Base-by-base conservation (phyloP, 495 filamentous ascomycete species). In the Aspergillus panamensis region DNA sequence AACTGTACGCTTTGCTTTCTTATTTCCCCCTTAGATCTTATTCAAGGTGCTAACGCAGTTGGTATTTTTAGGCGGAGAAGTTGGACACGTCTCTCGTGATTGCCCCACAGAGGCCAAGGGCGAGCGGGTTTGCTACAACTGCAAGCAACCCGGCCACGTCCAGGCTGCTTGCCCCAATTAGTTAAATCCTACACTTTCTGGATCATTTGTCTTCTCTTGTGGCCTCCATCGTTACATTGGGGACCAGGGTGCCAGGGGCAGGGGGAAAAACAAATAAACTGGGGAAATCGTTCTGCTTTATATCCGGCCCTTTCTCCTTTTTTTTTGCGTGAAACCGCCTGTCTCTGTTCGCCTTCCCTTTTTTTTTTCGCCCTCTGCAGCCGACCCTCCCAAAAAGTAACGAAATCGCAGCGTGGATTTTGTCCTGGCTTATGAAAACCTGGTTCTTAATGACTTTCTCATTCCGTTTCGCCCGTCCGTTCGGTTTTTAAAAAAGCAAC, bases 81-180 rank as follows among this genome's bases (percentile, higher is more conserved):
- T 91, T 51, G 94, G 94, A 59, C 94, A 97, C 75, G 82, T 97
- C 63, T 92, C 89, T 58, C 89, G 94, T 54, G 94, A 98, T 69
- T 98, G 94, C 82, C 89, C 91, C 53, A 89, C 91, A 63, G 93
- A 96, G 74, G 85, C 87, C 48, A 82, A 84, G 58, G 84, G 84
- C 68, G 94, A 97, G 82, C 91, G 95, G 66, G 91, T 93, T 68
- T 98, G 94, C 86, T 98, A 98, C 81, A 94, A 93, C 78, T 97
- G 94, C 90, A 95, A 96, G 83, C 90, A 96, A 78, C 87, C 92
- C 57, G 94, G 94, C 66, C 94, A 98, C 79, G 85, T 97, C 68
- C 94, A 97, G 83, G 82, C 91, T 57, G 82, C 87, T 62, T 98
- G 94, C 85, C 87, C 91, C 57, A 91, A 90, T 73, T 87, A 80